Evolutionary conservation across 164 flowering plant species (phyloP), one percentile per base, ranked within the genome.

Genomic region (Sextonia rubra): DNA sequence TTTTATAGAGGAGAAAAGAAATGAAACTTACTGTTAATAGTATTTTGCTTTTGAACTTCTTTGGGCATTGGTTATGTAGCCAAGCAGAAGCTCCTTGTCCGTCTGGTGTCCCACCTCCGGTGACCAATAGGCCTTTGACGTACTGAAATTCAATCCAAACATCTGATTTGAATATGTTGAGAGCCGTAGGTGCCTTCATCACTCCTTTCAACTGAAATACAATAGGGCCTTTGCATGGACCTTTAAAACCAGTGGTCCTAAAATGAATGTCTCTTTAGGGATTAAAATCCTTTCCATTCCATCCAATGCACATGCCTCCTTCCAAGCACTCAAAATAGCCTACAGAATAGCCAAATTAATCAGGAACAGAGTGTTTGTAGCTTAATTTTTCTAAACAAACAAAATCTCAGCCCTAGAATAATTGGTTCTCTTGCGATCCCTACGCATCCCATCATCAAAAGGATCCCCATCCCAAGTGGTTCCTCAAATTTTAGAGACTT

Each of bases 1-100:
- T 37, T 37, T 37, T 37, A 8, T 37, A 37, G 44, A 37, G 44
- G 44, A 37, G 44, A 8, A 7, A 37, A 66, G 20, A 66, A 66
- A 14, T 66, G 11, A 12, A 14, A 71, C 84, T 71, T 84, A 91
- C 92, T 2, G 85, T 80, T 0, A 93, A 91, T 47, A 83, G 85
- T 56, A 79, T 29, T 26, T 73, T 73, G 70, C 70, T 65, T 18
- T 73, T 30, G 11, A 27, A 5, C 47, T 22, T 64, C 48, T 29
- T 48, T 44, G 47, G 48, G 70, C 71, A 60, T 17, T 69, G 22
- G 55, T 80, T 78, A 20, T 74, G 12, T 5, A 74, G 52, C 90
- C 88, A 86, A 44, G 86, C 83, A 4, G 74, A 24, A 6, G 77
- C 47, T 3, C 92, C 89, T 75, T 85, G 84, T 27, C 89, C 92